Percentiles rank a stretch among this genome's conserved stretches.
Evolutionary conservation across 2,329 filamentous ascomycete species (phyloP).

Genomic region (Phyllachora maydis): DNA sequence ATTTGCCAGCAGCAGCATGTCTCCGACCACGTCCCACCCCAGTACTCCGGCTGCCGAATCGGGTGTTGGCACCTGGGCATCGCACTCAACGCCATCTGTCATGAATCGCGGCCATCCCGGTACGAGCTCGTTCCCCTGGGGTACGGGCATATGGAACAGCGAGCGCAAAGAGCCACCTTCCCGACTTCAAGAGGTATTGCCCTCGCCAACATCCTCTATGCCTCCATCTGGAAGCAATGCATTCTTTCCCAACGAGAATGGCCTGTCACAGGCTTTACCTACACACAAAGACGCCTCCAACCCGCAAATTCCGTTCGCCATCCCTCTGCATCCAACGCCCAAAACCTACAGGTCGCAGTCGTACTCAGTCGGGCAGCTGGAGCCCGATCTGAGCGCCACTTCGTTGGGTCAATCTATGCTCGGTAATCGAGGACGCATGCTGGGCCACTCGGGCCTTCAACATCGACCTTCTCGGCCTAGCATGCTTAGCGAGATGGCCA

Average conservation of each 20-base stretch:
- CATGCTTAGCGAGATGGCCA: constrained; percentile 54
- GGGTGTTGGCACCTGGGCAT: constrained; percentile 28
- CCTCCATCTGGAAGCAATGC: constrained; percentile 24
- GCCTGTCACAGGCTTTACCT: constrained; percentile 25
- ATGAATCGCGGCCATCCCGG: constrained; percentile 24
- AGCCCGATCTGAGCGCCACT: constrained; percentile 35
- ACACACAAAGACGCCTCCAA: constrained; percentile 31
- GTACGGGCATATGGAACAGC: constrained; percentile 64
- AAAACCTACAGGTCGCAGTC: constrained; percentile 93
- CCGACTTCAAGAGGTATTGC: constrained; percentile 53
- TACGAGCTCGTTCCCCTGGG: constrained; percentile 42
- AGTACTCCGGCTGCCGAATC: constrained; percentile 55
- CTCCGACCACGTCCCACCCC: constrained; percentile 61
- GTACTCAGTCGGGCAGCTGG: constrained; percentile 83
- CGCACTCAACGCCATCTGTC: constrained; percentile 26
- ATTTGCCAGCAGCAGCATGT: constrained; percentile 56
- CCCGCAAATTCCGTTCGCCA: constrained; percentile 62
- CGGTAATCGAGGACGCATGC: constrained; percentile 25
- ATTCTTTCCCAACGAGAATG: constrained; percentile 29
- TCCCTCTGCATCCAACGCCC: constrained; percentile 72
- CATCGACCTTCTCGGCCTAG: constrained; percentile 65
- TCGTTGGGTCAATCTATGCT: constrained; percentile 24
- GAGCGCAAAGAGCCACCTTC: constrained; percentile 61
- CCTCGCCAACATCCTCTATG: constrained; percentile 48
- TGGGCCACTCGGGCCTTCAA: constrained; percentile 49